Base-by-base conservation (phyloP, 169 alveolate species). In the Theileria orientalis region DNA sequence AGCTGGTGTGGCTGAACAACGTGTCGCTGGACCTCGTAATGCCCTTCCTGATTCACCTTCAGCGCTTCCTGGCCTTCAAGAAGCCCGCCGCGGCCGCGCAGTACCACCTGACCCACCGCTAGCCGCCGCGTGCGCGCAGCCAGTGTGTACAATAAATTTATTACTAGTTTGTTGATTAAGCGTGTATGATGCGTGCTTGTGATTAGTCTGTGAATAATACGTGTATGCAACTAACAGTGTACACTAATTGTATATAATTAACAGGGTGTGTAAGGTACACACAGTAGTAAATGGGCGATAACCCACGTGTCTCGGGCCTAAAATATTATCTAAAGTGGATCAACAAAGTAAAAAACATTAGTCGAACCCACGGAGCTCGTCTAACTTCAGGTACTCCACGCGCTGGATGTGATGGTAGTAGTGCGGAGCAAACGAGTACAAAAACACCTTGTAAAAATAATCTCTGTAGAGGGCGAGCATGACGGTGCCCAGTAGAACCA, bases 1-100 rank as follows among this genome's bases (percentile, higher is more conserved):
- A 98, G 94, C 87, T 96, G 62, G 99, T 99, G 3, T 98, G 99
- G 99, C 90, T 97, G 73, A 92, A 95, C 86, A 96, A 96, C 37
- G 93, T 95, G 71, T 89, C 92, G 13, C 61, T 52, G 73, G 99
- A 97, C 83, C 94, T 93, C 78, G 93, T 95, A 35, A 96, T 97
- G 99, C 99, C 99, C 9, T 97, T 92, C 90, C 94, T 97, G 90
- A 96, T 97, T 46, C 98, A 97, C 88, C 94, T 90, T 40, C 75
- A 93, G 68, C 82, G 95, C 29, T 95, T 91, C 59, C 76, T 90
- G 41, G 79, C 93, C 41, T 56, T 79, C 46, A 90, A 94, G 66
- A 62, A 62, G 51, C 37, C 37, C 14, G 8, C 11, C 44, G 16
- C 5, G 9, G 9, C 16, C 44, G 16, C 5, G 83, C 92, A 30